Conservation (phyloP, 495 filamentous ascomycete genomes). For the Xylaria telfairii region DNA sequence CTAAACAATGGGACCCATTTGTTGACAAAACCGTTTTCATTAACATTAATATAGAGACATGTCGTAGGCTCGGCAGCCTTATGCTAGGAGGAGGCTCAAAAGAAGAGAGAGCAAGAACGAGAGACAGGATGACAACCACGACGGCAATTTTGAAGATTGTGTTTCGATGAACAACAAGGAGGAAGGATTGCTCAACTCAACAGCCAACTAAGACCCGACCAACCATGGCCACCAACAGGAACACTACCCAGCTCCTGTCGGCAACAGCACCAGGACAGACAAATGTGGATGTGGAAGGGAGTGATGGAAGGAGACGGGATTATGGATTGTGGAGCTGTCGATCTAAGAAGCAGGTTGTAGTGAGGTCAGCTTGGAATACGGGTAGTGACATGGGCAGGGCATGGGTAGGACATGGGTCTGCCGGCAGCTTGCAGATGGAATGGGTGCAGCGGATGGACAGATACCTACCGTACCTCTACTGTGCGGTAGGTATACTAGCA, state of each 20-base stretch:
- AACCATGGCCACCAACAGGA: slow-evolving; percentile 21
- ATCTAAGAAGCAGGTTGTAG: slow-evolving; percentile 21
- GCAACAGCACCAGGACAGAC: slow-evolving; percentile 10
- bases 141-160: slow-evolving; percentile 5
- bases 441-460: slow-evolving; percentile 6
- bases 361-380: slow-evolving; percentile 25
- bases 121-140: background rate
- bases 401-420: too few relatives aligned
- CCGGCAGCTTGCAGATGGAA: slow-evolving; percentile 17
- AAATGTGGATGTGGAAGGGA: slow-evolving; percentile 20
- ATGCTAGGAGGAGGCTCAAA: background rate
- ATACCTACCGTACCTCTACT: too few relatives aligned
- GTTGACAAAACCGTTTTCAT: slow-evolving; percentile 1
- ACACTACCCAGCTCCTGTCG: slow-evolving; percentile 11
- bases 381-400: slow-evolving; percentile 28
- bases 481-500: too few relatives aligned
- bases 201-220: slow-evolving; percentile 14
- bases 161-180: slow-evolving; percentile 10
- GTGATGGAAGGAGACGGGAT: slow-evolving; percentile 17
- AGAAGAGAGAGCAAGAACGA: background rate
- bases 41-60: slow-evolving; percentile 17
- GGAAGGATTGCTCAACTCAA: slow-evolving; percentile 18
- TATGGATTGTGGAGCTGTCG: slow-evolving; percentile 28
- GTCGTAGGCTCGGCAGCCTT: background rate
- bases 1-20: background rate